Evolutionary conservation across 2,329 filamentous ascomycete species (phyloP).

Genomic region (Ampelomyces quisqualis): DNA sequence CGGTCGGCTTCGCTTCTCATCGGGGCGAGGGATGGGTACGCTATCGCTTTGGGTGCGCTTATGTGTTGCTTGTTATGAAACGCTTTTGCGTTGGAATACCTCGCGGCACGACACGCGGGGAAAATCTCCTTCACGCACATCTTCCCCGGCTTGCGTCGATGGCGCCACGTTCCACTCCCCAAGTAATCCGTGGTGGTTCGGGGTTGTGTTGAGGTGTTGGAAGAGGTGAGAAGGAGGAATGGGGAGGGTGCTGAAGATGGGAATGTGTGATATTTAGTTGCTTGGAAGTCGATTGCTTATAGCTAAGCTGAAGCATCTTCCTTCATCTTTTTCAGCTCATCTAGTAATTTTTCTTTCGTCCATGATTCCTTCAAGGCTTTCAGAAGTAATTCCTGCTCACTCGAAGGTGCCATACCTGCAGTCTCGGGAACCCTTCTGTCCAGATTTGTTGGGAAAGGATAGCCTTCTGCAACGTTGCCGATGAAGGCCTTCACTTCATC

Average conservation of each 20-base stretch:
- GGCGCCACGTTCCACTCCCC: constrained; percentile 25
- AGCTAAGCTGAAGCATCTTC: constrained; percentile 33
- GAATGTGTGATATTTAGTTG: too few relatives aligned
- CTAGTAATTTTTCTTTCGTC: constrained; percentile 46
- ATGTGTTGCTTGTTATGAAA: constrained; percentile 37
- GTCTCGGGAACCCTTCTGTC: constrained; percentile 58
- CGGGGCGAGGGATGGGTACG: constrained; percentile 25
- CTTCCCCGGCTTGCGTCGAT: constrained; percentile 38
- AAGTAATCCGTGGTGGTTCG: constrained; percentile 35
- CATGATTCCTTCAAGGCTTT: constrained; percentile 48
- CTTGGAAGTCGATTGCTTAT: too few relatives aligned
- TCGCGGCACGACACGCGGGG: constrained; percentile 26
- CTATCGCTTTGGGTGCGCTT: constrained; percentile 29
- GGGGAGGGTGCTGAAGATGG: too few relatives aligned
- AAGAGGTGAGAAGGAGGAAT: too few relatives aligned
- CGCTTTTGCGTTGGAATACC: constrained; percentile 32
- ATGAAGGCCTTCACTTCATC: constrained; percentile 52
- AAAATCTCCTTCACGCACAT: constrained; percentile 35
- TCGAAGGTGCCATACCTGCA: constrained; percentile 61
- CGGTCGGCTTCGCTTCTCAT: constrained; percentile 27
- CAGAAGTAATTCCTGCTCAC: constrained; percentile 57
- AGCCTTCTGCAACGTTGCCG: constrained; percentile 57
- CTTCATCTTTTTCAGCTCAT: constrained; percentile 44
- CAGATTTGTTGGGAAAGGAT: constrained; percentile 64
- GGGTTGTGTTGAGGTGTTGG: too few relatives aligned